Conservation (phyloP, 345 rosid genomes). For the Arabis hirsuta region DNA sequence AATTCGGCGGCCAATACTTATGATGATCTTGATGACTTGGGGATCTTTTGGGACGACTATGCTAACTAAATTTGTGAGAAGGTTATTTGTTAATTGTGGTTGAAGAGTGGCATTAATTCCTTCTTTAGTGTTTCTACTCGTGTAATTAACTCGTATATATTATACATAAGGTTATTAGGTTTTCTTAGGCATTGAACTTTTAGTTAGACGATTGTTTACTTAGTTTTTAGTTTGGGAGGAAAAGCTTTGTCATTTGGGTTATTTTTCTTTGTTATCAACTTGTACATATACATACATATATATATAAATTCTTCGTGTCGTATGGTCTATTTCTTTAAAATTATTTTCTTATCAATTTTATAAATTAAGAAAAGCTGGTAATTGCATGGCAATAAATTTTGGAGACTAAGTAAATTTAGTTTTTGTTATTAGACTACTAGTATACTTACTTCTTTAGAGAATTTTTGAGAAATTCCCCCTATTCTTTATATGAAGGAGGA, state of each 20-base stretch:
- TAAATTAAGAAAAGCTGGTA: background rate
- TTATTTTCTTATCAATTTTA: background rate
- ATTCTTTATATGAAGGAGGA: background rate
- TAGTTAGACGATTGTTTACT: conserved; percentile 35
- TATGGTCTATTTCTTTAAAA: background rate
- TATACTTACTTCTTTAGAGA: too few relatives aligned
- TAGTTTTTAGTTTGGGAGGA: conserved; percentile 28
- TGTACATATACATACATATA: conserved; percentile 19
- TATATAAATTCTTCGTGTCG: conserved; percentile 1
- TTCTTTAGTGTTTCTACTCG: conserved; percentile 23
- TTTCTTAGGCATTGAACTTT: conserved; percentile 32
- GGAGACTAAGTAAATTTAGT: background rate
- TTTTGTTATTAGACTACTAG: too few relatives aligned
- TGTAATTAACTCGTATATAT: conserved; percentile 23
- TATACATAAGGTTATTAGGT: conserved; percentile 31
- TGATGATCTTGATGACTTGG: conserved; percentile 40
- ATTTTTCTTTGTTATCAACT: conserved; percentile 31
- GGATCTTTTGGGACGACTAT: conserved; percentile 39
- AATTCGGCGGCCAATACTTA: conserved; percentile 19
- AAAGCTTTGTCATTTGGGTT: conserved; percentile 19
- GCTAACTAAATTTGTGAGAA: conserved; percentile 21
- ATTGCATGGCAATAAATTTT: background rate
- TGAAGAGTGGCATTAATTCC: conserved; percentile 37
- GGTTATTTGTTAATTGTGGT: conserved; percentile 28
- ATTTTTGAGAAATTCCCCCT: too few relatives aligned